These are phyloP conservation scores for Plasmodium inui DNA, from an alignment of 169 alveolate species.

Conservation along the genomic window DNA sequence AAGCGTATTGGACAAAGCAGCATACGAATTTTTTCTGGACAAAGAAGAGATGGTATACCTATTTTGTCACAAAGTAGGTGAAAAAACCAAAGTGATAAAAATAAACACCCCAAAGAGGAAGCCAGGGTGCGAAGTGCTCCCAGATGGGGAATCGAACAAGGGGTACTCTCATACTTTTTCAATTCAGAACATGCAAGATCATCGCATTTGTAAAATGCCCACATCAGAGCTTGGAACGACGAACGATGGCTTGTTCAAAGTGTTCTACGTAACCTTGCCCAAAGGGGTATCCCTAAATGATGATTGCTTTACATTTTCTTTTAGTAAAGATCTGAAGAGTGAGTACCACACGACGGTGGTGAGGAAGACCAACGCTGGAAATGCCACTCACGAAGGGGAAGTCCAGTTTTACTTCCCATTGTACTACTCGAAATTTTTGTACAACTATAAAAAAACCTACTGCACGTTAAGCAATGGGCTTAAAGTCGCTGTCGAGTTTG, in stretches of 20 bases:
- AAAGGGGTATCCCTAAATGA: not conserved
- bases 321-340: not conserved
- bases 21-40: not conserved
- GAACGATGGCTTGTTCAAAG: constrained; percentile 8
- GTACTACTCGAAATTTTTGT: constrained; percentile 2
- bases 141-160: not conserved
- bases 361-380: not conserved
- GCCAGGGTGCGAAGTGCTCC: constrained; percentile 17
- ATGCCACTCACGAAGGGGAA: not conserved
- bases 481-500: not conserved
- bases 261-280: constrained; percentile 11
- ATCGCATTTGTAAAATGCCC: not conserved
- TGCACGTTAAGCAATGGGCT: not conserved
- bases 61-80: not conserved
- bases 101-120: constrained; percentile 11
- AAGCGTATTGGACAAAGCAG: not conserved
- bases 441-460: not conserved
- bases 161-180: constrained; percentile 17
- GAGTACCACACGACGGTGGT: not conserved
- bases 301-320: not conserved
- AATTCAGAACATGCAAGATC: not conserved
- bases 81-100: not conserved
- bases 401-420: constrained; percentile 8
- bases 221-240: constrained; percentile 6
- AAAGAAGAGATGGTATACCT: not conserved